Percentiles rank a stretch among this genome's conserved stretches.
These are phyloP conservation scores for Gynandropsis gynandra DNA, from an alignment of 345 rosid genomes.

Conservation along the genomic window DNA sequence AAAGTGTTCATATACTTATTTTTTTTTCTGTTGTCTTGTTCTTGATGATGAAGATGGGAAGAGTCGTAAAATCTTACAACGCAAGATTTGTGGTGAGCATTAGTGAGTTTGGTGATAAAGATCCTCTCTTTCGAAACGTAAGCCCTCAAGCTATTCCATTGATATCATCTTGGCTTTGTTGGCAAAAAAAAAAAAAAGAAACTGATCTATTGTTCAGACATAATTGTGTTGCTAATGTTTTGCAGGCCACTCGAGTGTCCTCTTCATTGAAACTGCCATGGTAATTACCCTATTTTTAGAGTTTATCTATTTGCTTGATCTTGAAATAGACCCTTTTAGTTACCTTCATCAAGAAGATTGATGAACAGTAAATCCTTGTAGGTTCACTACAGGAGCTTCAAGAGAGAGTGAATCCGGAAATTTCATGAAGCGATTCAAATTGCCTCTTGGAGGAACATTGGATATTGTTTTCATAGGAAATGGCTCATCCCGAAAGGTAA, in stretches of 20 bases:
- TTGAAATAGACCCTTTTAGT: background rate
- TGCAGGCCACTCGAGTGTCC: constrained; percentile 49
- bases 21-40: constrained; percentile 20
- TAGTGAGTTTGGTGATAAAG: constrained; percentile 55
- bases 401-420: constrained; percentile 24
- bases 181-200: too few relatives aligned
- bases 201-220: background rate
- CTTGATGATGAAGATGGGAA: constrained; percentile 57
- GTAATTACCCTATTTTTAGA: constrained; percentile 33
- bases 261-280: constrained; percentile 46
- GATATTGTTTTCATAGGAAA: constrained; percentile 42
- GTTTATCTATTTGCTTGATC: too few relatives aligned
- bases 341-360: constrained; percentile 17
- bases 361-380: constrained; percentile 27
- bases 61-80: constrained; percentile 41
- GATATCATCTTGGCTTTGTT: constrained; percentile 4
- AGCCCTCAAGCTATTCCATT: constrained; percentile 20
- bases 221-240: constrained; percentile 16
- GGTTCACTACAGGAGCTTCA: constrained; percentile 49
- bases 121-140: constrained; percentile 56
- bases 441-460: constrained; percentile 40
- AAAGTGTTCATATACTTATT: background rate
- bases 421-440: constrained; percentile 34
- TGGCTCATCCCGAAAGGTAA: constrained; percentile 22
- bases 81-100: constrained; percentile 54